Evolutionary conservation across 2,329 filamentous ascomycete genomes (phyloP).

Genomic region (Ophiostoma ulmi): DNA sequence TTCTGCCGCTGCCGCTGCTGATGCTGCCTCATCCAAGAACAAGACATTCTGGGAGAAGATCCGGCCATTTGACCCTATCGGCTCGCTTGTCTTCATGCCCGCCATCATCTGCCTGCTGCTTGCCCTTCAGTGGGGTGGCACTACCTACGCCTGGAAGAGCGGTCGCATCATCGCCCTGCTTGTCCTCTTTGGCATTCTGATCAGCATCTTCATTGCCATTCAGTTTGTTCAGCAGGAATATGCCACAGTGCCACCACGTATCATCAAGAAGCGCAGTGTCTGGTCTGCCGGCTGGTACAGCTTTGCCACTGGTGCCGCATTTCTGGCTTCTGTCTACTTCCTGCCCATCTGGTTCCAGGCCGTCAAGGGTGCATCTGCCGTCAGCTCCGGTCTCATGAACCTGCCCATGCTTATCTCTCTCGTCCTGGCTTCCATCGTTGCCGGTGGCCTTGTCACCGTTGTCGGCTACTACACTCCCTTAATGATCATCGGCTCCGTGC

Average conservation of each 20-base stretch:
- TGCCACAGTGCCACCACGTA: constrained; percentile 40
- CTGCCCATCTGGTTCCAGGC: constrained; percentile 38
- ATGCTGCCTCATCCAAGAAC: neutral
- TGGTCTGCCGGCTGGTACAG: constrained; percentile 33
- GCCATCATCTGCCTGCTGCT: constrained; percentile 41
- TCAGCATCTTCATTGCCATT: constrained; percentile 32
- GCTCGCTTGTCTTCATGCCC: constrained; percentile 27
- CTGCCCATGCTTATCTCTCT: constrained; percentile 34
- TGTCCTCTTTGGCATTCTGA: constrained; percentile 34
- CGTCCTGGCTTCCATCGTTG: constrained; percentile 31
- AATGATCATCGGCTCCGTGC: constrained; percentile 36
- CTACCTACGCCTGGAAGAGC: constrained; percentile 27
- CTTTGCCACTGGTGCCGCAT: constrained; percentile 36
- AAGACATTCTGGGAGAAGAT: constrained; percentile 27
- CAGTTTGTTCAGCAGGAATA: constrained; percentile 35
- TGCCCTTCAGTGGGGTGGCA: constrained; percentile 43
- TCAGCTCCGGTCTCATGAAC: constrained; percentile 35
- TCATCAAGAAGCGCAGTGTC: constrained; percentile 39
- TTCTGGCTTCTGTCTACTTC: constrained; percentile 30
- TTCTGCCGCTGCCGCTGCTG: neutral
- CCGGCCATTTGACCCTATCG: constrained; percentile 26
- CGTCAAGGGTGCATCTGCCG: constrained; percentile 35
- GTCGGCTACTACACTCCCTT: constrained; percentile 39
- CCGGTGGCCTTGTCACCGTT: constrained; percentile 32
- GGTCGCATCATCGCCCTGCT: constrained; percentile 37